Conservation (phyloP, 148 eudicot species). For the Camellia granthamiana region DNA sequence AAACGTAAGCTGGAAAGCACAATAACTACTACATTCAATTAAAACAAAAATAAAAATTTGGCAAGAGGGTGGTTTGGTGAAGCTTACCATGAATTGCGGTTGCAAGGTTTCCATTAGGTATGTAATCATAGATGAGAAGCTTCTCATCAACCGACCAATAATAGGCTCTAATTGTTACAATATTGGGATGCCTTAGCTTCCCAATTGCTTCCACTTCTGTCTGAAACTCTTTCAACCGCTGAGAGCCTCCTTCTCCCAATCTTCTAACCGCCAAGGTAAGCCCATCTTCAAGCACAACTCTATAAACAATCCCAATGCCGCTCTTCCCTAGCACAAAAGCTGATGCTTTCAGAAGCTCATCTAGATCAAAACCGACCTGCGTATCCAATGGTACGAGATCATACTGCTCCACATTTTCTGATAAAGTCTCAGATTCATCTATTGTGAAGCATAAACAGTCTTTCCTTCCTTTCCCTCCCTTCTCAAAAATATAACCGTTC, state of each 20-base stretch:
- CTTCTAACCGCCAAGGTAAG: constrained; percentile 83
- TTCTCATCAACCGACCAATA: constrained; percentile 98
- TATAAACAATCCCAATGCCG: constrained; percentile 94
- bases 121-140: constrained; percentile 83
- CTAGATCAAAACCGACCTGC: constrained; percentile 74
- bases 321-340: constrained; percentile 98
- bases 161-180: constrained; percentile 82
- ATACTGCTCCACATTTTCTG: constrained; percentile 77
- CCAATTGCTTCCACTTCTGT: constrained; percentile 94
- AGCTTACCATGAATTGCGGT: constrained; percentile 81
- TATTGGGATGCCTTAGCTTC: constrained; percentile 79
- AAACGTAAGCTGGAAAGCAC: too few species aligned
- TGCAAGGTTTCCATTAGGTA: constrained; percentile 73
- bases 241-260: constrained; percentile 96
- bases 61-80: constrained; percentile 11
- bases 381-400: constrained; percentile 78
- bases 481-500: constrained; percentile 31
- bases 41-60: not conserved
- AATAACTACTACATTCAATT: too few species aligned
- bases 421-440: constrained; percentile 81
- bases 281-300: constrained; percentile 94
- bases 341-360: constrained; percentile 94
- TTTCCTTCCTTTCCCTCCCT: constrained; percentile 48
- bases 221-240: constrained; percentile 89
- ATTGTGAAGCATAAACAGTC: constrained; percentile 81